phyloP scores from a whole-genome alignment of 2,329 filamentous ascomycete genomes.

The Allantophomopsis cytisporea region DNA sequence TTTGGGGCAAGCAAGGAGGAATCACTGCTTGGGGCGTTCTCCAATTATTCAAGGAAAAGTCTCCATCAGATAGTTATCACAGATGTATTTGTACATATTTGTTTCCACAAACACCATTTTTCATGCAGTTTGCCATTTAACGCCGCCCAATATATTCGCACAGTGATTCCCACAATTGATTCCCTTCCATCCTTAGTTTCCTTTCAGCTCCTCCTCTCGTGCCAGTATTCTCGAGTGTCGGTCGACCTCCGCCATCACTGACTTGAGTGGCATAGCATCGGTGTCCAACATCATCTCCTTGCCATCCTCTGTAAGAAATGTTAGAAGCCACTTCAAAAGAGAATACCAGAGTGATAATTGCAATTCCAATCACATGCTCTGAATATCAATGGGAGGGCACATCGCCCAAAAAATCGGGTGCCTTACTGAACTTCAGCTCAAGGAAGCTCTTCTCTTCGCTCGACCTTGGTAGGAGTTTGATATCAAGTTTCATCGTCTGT shows the following conservation, averaged over 20 bases:
- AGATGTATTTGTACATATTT: too few relatives aligned
- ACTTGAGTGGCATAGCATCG: slow-evolving; percentile 70
- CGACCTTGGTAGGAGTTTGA: slow-evolving; percentile 59
- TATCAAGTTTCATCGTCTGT: slow-evolving; percentile 62
- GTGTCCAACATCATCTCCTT: slow-evolving; percentile 78
- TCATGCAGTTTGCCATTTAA: too few relatives aligned
- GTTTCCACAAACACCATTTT: too few relatives aligned
- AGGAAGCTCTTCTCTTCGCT: slow-evolving; percentile 58
- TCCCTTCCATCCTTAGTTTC: slow-evolving; percentile 14
- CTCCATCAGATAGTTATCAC: too few relatives aligned
- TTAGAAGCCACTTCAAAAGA: neutral
- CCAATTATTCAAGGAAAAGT: too few relatives aligned
- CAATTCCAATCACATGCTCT: neutral
- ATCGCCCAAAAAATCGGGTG: neutral
- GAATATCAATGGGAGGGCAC: neutral
- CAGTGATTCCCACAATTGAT: too few relatives aligned
- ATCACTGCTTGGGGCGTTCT: too few relatives aligned
- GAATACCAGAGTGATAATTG: neutral
- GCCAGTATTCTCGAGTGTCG: slow-evolving; percentile 74
- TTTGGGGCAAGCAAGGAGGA: too few relatives aligned
- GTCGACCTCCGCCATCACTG: slow-evolving; percentile 79
- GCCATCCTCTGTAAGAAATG: slow-evolving; percentile 58
- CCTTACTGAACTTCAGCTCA: slow-evolving; percentile 72
- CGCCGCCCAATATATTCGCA: too few relatives aligned
- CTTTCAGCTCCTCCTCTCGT: slow-evolving; percentile 66